Evolutionary conservation across 805 yeast species (phyloP), one percentile per base, ranked within the genome.

Genomic region (Spencermartinsiella europaea): DNA sequence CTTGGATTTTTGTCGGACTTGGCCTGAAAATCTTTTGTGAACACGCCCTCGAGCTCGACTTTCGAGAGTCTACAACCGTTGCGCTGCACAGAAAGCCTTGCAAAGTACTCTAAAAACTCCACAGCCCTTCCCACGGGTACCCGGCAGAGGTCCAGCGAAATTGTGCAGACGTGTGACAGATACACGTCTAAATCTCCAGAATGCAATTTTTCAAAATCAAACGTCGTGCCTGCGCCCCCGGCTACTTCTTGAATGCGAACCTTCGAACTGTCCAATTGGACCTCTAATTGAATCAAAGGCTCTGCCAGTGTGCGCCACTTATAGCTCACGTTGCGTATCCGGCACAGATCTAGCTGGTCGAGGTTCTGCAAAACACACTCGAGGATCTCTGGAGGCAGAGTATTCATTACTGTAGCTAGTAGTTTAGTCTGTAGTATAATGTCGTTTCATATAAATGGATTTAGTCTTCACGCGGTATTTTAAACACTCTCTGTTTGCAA

Each of bases 351-450:
- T 25, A 25, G 31, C 31, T 25, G 31, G 31, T 25, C 31, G 7
- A 25, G 31, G 31, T 25, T 25, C 31, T 12, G 31, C 31, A 25
- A 12, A 12, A 25, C 12, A 7, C 7, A 12, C 12, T 25, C 31
- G 7, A 25, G 7, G 31, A 25, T 25, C 12, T 25, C 31, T 7
- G 31, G 31, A 7, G 31, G 31, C 31, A 25, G 31, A 25, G 10
- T 25, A 12, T 25, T 12, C n/a, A 15, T 14, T 12, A 2, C 27
- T 41, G 19, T 38, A 12, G 34, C 22, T 41, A 17, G 19, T 21
- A 2, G 45, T 35, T 45, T 42, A 20, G 39, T 21, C 31, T 33
- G n/a, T n/a, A n/a, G n/a, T n/a, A n/a, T n/a, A n/a, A n/a, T n/a
- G n/a, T n/a, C n/a, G n/a, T n/a, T n/a, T n/a, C n/a, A n/a, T n/a